phyloP scores from a whole-genome alignment of 192 early-diverging fungal genomes.

The Umbelopsis vinacea region DNA sequence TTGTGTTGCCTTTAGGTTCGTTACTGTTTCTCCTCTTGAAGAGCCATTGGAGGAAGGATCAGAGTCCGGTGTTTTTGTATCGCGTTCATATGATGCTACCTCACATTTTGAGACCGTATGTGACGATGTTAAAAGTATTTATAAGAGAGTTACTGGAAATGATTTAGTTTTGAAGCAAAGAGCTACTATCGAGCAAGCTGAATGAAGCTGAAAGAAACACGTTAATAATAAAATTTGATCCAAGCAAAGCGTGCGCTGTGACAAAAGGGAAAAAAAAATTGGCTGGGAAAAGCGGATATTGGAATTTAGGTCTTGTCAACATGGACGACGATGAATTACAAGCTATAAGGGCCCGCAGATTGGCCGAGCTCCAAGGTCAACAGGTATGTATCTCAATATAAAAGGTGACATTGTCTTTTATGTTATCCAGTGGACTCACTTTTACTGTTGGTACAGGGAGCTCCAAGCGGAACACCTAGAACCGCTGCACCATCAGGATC shows the following conservation, averaged over 20 bases:
- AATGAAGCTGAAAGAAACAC: not conserved
- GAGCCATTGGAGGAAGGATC: slow-evolving; percentile 87
- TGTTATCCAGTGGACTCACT: too few relatives aligned
- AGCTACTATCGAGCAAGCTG: slow-evolving; percentile 43
- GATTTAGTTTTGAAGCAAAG: slow-evolving; percentile 75
- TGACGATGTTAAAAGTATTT: slow-evolving; percentile 94
- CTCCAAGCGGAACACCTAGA: slow-evolving; percentile 29
- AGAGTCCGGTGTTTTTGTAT: slow-evolving; percentile 84
- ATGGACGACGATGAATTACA: slow-evolving; percentile 83
- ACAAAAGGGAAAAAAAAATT: not conserved
- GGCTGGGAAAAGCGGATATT: not conserved
- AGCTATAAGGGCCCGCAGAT: slow-evolving; percentile 72
- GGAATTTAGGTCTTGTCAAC: slow-evolving; percentile 21
- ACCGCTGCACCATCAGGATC: slow-evolving; percentile 42
- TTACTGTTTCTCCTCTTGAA: slow-evolving; percentile 80
- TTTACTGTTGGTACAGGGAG: not conserved
- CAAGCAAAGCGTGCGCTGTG: not conserved
- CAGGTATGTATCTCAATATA: not conserved
- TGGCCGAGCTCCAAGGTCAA: slow-evolving; percentile 57
- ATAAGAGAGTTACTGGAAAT: slow-evolving; percentile 78
- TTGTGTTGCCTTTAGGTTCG: slow-evolving; percentile 54
- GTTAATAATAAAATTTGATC: not conserved
- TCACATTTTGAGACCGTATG: slow-evolving; percentile 99
- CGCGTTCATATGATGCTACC: slow-evolving; percentile 97
- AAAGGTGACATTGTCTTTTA: too few relatives aligned